Evolutionary conservation across 768 basidiomycete species (phyloP), one percentile per base, ranked within the genome.

Genomic region (Lentinula aciculospora): DNA sequence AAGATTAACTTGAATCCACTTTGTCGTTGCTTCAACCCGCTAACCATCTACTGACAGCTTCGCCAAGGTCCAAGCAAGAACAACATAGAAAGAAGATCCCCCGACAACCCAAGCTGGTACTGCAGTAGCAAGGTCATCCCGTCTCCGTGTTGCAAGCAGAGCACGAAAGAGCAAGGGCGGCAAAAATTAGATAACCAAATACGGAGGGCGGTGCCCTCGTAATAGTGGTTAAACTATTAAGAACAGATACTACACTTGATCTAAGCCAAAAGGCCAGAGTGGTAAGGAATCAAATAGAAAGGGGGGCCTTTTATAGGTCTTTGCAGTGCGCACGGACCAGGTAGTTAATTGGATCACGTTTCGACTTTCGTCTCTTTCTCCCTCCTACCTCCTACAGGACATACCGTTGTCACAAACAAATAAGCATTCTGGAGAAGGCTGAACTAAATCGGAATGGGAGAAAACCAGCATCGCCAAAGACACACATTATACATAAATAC

Each of bases 231-330:
- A 60, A 56, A 60, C 59, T 60, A 56, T 56, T 56, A 60, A 60
- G 88, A 89, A 90, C 89, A 91, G 88, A 90, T 92, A 91, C 89
- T 90, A 91, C 89, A 90, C 89, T 91, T 90, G 88, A 90, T 91
- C 89, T 89, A 90, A 91, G 89, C 89, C 88, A 90, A 89, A 87
- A 89, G 88, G 86, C 87, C 87, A 88, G 87, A 89, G 87, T 88
- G 87, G 86, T 87, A 78, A 85, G 58, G 78, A 76, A 57, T 63
- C 61, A 47, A 6, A 29, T 4, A 13, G 15, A 3, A 13, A 47
- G 15, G 25, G 3, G 13, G 13, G 46, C 25, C 1, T 47, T 47
- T 47, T 47, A 47, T 47, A 47, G 25, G 45, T 0, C 15, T 17
- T 7, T n/a, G 46, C 15, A 27, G 28, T 47, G n/a, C 46, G 46